phyloP scores from a whole-genome alignment of 228 moss, liverwort and hornwort genomes.

The Sphagnum magellanicum region DNA sequence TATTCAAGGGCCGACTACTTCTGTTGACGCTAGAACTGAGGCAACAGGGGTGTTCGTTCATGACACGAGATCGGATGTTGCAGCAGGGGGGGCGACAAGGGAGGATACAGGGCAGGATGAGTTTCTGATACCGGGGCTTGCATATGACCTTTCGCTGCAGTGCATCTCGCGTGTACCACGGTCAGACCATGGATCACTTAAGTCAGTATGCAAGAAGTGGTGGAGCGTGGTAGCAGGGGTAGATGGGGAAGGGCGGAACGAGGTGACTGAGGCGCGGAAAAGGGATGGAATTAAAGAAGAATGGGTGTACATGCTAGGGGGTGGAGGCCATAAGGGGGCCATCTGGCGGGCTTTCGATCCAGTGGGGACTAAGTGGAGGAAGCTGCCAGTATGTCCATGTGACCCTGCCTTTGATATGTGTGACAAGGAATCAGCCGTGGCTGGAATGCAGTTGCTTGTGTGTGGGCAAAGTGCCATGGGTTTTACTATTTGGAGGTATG shows the following conservation, averaged over 20 bases:
- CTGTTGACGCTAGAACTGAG: too few species aligned
- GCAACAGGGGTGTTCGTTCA: slow-evolving; percentile 11
- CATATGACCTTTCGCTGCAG: slow-evolving; percentile 50
- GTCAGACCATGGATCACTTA: slow-evolving; percentile 41
- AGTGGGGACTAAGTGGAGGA: slow-evolving; percentile 39
- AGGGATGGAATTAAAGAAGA: slow-evolving; percentile 38
- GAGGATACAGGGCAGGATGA: slow-evolving; percentile 13
- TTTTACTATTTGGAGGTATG: slow-evolving; percentile 75
- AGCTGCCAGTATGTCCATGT: slow-evolving; percentile 69
- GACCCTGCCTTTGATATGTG: slow-evolving; percentile 74
- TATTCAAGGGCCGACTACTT: too few species aligned
- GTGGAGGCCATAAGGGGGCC: slow-evolving; percentile 19
- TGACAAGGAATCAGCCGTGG: slow-evolving; percentile 82
- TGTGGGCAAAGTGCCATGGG: slow-evolving; percentile 62
- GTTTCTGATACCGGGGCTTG: slow-evolving; percentile 46
- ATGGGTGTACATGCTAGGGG: slow-evolving; percentile 69
- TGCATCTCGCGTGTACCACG: slow-evolving; percentile 62
- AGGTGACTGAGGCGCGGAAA: slow-evolving; percentile 56
- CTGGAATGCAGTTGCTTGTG: slow-evolving; percentile 77
- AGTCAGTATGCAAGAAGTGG: slow-evolving; percentile 73
- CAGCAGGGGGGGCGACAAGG: background rate
- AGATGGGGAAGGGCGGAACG: slow-evolving; percentile 20
- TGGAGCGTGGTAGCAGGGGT: slow-evolving; percentile 34
- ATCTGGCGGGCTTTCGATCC: slow-evolving; percentile 83
- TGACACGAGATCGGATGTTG: too few species aligned